Base-by-base conservation (phyloP, 352 stramenopile species). In the Pythium scleroteichum region DNA sequence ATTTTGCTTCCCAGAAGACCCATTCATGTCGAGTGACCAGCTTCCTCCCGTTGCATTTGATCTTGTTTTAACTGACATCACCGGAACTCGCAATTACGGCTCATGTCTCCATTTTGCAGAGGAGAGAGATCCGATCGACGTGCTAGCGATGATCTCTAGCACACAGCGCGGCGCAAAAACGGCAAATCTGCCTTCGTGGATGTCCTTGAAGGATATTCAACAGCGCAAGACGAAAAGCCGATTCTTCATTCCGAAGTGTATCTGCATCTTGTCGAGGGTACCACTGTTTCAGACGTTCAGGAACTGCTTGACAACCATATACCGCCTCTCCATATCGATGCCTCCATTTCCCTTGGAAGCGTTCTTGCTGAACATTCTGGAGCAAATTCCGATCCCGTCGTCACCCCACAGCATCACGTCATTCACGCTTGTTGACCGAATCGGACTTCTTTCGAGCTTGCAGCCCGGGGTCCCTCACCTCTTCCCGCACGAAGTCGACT, bases 21-120 rank as follows among this genome's bases (percentile, higher is more conserved):
- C 79, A 3, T 78, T 78, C 42, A 63, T 90, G n/a, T 73, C 45
- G 3, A 76, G 55, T 4, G 71, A 82, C 41, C 52, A 64, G 0
- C 67, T 76, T 1, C 65, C 78, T 14, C 73, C 73, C 16, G 83
- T 51, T 17, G 57, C 68, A 5, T 87, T 92, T 19, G 82, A 92
- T 38, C 84, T 90, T 4, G 82, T 92, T 1, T 69, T 92, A 19
- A 92, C 82, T 19, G 82, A 89, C 51, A 76, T 88, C 29, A 89
- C 78, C 13, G 82, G 82, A 1, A 57, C 68, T 1, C 75, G 67
- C 8, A 69, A 75, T 3, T 92, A 85, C 40, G 82, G 70, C 0
- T 79, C 82, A 0, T 90, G 78, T 22, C 52, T 92, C 9, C 82
- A 88, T 5, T 92, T 88, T 59, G 73, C 69, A 39, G 75, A 88